Evolutionary conservation across 768 basidiomycete species (phyloP), one percentile per base, ranked within the genome.

Genomic region (Sistotremastrum suecicum): DNA sequence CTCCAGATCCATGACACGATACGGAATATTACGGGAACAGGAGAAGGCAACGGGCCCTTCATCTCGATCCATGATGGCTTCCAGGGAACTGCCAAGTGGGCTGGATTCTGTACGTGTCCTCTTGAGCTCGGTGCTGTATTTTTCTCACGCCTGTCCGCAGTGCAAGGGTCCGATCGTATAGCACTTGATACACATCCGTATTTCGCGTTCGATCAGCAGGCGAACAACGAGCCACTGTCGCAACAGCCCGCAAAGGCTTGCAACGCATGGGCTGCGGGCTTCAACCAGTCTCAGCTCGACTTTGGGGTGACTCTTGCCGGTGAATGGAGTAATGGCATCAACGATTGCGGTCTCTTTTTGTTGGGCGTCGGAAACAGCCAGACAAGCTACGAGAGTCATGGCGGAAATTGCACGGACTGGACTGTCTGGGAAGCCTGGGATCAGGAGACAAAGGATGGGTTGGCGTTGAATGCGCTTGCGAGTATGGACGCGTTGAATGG

Each of bases 241-340:
- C 58, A 41, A 54, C 55, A 41, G 57, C 43, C 44, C 32, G 7
- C 35, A 7, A 48, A 56, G 51, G 58, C 64, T 1, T 66, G 64
- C 49, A 39, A 51, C 29, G 48, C 46, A 36, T 70, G 68, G 68
- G 66, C 60, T 2, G 54, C 53, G 7, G 49, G 54, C 10, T 55
- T 65, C 38, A 69, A 67, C 56, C 46, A 72, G 70, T 57, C 72
- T 59, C 57, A 61, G 54, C 48, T 48, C 20, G 58, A 62, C 5
- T 85, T 87, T 53, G 89, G 89, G 7, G 61, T 89, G 37, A 77
- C 77, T 9, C 56, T 80, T 29, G 77, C 76, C 0, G 89, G 85
- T 38, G 89, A 92, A 61, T 89, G 81, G 61, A 75, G 80, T 44
- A 69, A 69, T 2, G 80, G 76, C 7, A 69, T 67, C 53, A 85